Conservation (phyloP, 2,329 filamentous ascomycete genomes). For the Capronia epimyces region DNA sequence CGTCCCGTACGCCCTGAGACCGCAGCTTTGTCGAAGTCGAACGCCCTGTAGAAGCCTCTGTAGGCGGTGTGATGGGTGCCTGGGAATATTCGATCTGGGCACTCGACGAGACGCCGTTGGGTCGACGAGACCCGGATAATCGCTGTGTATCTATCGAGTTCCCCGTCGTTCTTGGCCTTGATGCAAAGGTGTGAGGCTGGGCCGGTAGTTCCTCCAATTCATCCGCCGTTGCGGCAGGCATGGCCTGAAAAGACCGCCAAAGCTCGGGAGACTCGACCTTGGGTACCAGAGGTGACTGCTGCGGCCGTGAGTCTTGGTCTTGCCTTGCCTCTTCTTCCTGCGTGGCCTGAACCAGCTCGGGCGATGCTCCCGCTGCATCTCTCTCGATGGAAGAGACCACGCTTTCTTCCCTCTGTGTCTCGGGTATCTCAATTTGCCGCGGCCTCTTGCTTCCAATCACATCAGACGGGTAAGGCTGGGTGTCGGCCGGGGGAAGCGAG, state of each 20-base stretch:
- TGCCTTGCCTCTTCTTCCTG: conserved; percentile 10
- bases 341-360: conserved; percentile 14
- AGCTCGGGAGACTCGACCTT: conserved; percentile 24
- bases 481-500: not conserved
- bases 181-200: conserved; percentile 11
- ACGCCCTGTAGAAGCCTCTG: conserved; percentile 7
- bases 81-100: not conserved
- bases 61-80: conserved; percentile 11
- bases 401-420: conserved; percentile 19
- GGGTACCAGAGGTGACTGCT: not conserved
- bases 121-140: not conserved
- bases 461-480: conserved; percentile 1
- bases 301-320: not conserved
- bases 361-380: conserved; percentile 6
- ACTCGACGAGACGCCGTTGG: not conserved
- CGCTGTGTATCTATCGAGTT: not conserved
- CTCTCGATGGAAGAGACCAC: conserved; percentile 23
- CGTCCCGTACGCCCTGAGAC: not conserved
- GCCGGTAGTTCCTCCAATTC: conserved; percentile 21
- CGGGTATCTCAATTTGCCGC: conserved; percentile 21
- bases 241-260: conserved; percentile 14
- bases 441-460: conserved; percentile 18
- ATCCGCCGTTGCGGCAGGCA: conserved; percentile 17
- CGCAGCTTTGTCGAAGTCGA: conserved; percentile 7
- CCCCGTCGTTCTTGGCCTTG: not conserved